Percentiles rank a stretch among this genome's conserved stretches.
Evolutionary conservation across 2,329 filamentous ascomycete genomes (phyloP).

Genomic region (Microcyclospora tardicrescens): DNA sequence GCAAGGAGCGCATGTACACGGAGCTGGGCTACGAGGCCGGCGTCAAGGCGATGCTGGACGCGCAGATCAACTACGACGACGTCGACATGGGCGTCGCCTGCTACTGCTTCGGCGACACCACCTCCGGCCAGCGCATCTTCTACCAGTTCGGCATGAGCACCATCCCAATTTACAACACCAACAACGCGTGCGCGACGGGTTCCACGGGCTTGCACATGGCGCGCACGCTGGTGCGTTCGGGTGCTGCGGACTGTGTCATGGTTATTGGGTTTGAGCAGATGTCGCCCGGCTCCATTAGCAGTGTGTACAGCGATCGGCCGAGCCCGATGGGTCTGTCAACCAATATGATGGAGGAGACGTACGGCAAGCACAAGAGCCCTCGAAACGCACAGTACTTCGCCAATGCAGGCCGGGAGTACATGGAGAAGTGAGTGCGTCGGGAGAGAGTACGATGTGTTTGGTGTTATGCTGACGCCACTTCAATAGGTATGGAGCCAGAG

Average conservation of each 20-base stretch:
- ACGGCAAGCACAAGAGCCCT: slow-evolving; percentile 14
- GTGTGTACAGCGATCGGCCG: slow-evolving; percentile 69
- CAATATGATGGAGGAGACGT: slow-evolving; percentile 41
- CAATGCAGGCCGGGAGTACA: slow-evolving; percentile 90
- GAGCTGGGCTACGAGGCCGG: slow-evolving; percentile 89
- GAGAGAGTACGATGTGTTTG: background rate
- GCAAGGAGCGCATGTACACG: slow-evolving; percentile 84
- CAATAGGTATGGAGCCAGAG: slow-evolving; percentile 55
- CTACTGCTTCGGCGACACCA: slow-evolving; percentile 94
- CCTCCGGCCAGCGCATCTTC: slow-evolving; percentile 89
- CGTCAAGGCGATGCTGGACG: slow-evolving; percentile 71
- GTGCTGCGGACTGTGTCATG: slow-evolving; percentile 65
- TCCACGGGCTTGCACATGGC: slow-evolving; percentile 79
- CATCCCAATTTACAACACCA: slow-evolving; percentile 94
- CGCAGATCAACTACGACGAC: slow-evolving; percentile 89
- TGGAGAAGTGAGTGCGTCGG: slow-evolving; percentile 51
- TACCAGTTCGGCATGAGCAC: slow-evolving; percentile 97
- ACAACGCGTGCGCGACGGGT: slow-evolving; percentile 96
- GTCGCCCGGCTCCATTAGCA: slow-evolving; percentile 73
- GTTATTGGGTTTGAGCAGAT: slow-evolving; percentile 98
- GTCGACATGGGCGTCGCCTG: slow-evolving; percentile 89
- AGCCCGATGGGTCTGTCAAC: slow-evolving; percentile 62
- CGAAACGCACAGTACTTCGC: slow-evolving; percentile 65
- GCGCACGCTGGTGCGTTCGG: slow-evolving; percentile 62
- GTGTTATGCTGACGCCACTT: background rate